Base-by-base conservation (phyloP, 2,329 filamentous ascomycete species). In the Colletotrichum nymphaeae region DNA sequence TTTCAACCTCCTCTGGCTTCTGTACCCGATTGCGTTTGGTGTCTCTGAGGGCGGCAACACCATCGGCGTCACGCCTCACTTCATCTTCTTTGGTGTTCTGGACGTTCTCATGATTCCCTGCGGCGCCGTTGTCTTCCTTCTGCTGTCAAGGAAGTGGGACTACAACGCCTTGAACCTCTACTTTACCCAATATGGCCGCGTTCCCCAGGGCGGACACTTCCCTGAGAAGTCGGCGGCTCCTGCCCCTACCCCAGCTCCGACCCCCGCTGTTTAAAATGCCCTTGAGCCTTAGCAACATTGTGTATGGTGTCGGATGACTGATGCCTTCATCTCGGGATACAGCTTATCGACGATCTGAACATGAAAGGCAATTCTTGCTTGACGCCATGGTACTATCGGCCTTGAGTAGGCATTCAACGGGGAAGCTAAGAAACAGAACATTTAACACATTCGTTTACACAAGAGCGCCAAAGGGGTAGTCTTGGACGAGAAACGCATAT, bases 101-200 rank as follows among this genome's bases (percentile, higher is more conserved):
- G 88, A 90, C 74, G 46, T 88, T 11, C 79, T 90, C 5, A 77
- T 88, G 73, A 69, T 89, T 3, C 85, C 87, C 12, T 83, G 84
- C 19, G 75, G 87, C 14, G 80, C 84, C 53, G 80, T 84, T 28
- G 80, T 81, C 67, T 84, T 87, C 76, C 72, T 89, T 57, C 65
- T 84, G 77, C 78, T 88, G 6, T 81, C 87, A 12, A 81, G 83
- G 73, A 80, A 78, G 26, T 89, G 89, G 87, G 88, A 90, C 78
- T 89, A 88, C 74, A 81, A 81, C 73, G 78, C 80, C 42, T 79
- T 90, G 72, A 88, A 88, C 79, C 78, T 90, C 53, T 83, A 84
- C 71, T 90, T 90, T 75, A 90, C 87, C 26, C 88, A 89, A 78
- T 88, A 88, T 76, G 88, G 88, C 64, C 86, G 87, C 22, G 86